phyloP scores from a whole-genome alignment of 2,329 filamentous ascomycete species.

The Bipolaris zeicola region DNA sequence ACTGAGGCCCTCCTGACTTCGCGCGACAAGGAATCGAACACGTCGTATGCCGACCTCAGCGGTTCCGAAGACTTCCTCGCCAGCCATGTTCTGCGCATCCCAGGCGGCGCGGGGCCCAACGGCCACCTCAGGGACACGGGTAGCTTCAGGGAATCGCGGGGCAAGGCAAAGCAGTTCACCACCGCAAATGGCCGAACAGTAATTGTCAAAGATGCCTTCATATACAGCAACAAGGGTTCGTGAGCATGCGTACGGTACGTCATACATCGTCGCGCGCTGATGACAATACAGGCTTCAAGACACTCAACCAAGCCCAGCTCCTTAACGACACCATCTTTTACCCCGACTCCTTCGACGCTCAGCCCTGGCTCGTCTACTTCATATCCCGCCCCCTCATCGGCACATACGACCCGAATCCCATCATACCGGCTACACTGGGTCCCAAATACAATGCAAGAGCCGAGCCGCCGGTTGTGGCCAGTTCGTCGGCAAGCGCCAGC shows the following conservation, averaged over 20 bases:
- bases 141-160: constrained; percentile 78
- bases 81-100: constrained; percentile 93
- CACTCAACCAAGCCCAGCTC: constrained; percentile 84
- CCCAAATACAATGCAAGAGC: constrained; percentile 25
- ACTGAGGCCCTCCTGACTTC: constrained; percentile 89
- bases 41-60: constrained; percentile 77
- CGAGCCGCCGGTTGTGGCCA: constrained; percentile 10
- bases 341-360: constrained; percentile 83
- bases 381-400: constrained; percentile 89
- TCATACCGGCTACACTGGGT: constrained; percentile 63
- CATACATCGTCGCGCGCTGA: constrained; percentile 15
- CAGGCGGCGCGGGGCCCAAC: constrained; percentile 56
- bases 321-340: constrained; percentile 86
- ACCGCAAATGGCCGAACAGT: constrained; percentile 93
- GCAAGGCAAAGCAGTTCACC: constrained; percentile 91
- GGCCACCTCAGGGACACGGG: constrained; percentile 57
- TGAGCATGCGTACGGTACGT: neutral
- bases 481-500: constrained; percentile 32
- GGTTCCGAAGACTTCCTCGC: constrained; percentile 92
- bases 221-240: constrained; percentile 95
- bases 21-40: constrained; percentile 84
- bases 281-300: constrained; percentile 77
- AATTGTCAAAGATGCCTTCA: constrained; percentile 87
- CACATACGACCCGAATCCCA: constrained; percentile 75
- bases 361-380: constrained; percentile 96